Base-by-base conservation (phyloP, 73 alveolate species). In the Tetrahymena thermophila region DNA sequence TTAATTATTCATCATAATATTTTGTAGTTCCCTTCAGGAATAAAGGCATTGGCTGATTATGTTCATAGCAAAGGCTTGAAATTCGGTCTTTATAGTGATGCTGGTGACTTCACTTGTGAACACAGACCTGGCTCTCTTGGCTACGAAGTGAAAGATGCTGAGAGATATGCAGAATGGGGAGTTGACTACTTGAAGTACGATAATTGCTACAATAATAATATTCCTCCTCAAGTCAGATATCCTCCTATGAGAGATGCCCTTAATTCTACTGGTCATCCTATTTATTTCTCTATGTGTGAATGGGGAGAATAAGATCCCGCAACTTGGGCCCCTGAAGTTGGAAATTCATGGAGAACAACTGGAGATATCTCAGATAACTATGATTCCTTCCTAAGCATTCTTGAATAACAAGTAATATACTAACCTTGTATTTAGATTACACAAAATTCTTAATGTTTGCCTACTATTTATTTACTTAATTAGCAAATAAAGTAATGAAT, bases 341-440 rank as follows among this genome's bases (percentile, higher is more conserved):
- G 99, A 40, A 99, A 99, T 96, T 94, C 99, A 93, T 99, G 99
- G 99, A 96, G 99, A 94, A 98, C 99, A 14, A 97, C 99, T 14
- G 97, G 96, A 17, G 99, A 98, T 95, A 97, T 98, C 56, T 56
- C 85, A 35, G 98, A 98, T 56, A 55, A 85, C 85, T 95, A 89
- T 43, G 21, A 43, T 43, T 85, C 97, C 34, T 97, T 95, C 94
- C 13, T 96, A 35, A 96, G 94, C 35, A 58, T 40, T 44, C 85
- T 28, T 56, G 94, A 71, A 35, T 50, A 23, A 85, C 35, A 57
- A 58, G 85, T 15, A 38, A 43, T 95, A 19, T 83, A 93, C 44
- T 95, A 4, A 9, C 3, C 0, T 31, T 23, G 17, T 71, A 19
- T 28, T 71, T 31, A 71, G 37, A 19, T 71, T 71, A 71, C 89